phyloP scores from a whole-genome alignment of 345 rosid genomes.

The Boechera retrofracta region DNA sequence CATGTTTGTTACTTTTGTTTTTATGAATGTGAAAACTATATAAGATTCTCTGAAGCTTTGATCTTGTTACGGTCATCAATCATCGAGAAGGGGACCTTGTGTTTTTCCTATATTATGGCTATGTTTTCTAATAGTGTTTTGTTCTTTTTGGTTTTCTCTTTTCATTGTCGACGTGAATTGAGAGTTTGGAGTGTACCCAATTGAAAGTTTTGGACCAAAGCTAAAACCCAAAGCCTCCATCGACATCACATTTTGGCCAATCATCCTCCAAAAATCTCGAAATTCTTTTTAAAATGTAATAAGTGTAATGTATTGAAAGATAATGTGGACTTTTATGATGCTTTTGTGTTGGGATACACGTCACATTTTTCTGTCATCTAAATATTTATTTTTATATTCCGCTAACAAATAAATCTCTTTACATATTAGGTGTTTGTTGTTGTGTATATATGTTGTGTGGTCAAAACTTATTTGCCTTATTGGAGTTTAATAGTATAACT shows the following conservation, averaged over 20 bases:
- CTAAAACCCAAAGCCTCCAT: slow-evolving; percentile 37
- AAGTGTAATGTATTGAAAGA: slow-evolving; percentile 7
- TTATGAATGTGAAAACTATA: slow-evolving; percentile 7
- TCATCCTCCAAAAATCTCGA: slow-evolving; percentile 27
- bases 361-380: slow-evolving; percentile 31
- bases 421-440: slow-evolving; percentile 18
- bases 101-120: slow-evolving; percentile 4
- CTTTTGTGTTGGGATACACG: slow-evolving; percentile 34
- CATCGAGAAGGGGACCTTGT: slow-evolving; percentile 10
- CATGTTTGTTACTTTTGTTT: slow-evolving; percentile 11
- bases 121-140: slow-evolving; percentile 17
- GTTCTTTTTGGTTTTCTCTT: slow-evolving; percentile 33
- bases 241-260: slow-evolving; percentile 38
- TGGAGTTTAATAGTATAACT: too few species aligned
- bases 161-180: slow-evolving; percentile 40
- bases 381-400: not conserved
- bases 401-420: slow-evolving; percentile 24
- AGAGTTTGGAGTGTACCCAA: slow-evolving; percentile 31
- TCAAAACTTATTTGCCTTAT: not conserved
- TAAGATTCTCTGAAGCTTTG: slow-evolving; percentile 10
- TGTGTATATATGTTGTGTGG: slow-evolving; percentile 5
- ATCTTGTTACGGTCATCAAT: slow-evolving; percentile 22
- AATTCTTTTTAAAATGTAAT: slow-evolving; percentile 7
- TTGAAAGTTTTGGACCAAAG: slow-evolving; percentile 39
- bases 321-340: slow-evolving; percentile 35